These are phyloP conservation scores for Irpex lacteus DNA, from an alignment of 1,284 basidiomycete species.

Conservation along the genomic window DNA sequence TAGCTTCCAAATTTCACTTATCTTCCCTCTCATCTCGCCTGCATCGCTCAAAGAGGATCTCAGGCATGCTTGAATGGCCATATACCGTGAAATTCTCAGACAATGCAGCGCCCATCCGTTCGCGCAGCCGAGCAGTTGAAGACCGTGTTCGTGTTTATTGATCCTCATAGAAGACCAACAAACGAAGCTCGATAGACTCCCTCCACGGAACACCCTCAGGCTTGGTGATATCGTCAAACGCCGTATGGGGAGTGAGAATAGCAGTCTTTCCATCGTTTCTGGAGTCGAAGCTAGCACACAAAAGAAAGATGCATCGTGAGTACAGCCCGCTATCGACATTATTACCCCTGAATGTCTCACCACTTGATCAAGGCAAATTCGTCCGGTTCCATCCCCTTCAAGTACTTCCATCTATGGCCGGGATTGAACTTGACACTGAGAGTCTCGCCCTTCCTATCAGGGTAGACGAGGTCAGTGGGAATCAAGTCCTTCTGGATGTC, in stretches of 20 bases:
- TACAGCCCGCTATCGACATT: neutral
- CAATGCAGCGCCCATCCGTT: too few species aligned
- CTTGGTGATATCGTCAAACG: conserved; percentile 52
- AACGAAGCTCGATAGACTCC: conserved; percentile 59
- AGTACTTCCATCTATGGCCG: conserved; percentile 63
- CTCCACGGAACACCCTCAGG: conserved; percentile 47
- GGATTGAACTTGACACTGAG: conserved; percentile 50
- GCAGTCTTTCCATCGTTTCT: conserved; percentile 49
- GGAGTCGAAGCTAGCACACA: conserved; percentile 45
- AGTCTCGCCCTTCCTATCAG: conserved; percentile 57
- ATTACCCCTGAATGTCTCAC: conserved; percentile 33
- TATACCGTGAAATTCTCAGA: too few species aligned
- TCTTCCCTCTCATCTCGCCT: neutral
- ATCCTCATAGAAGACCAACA: conserved; percentile 59
- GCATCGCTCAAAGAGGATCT: too few species aligned
- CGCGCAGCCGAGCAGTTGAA: too few species aligned
- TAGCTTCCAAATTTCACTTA: neutral
- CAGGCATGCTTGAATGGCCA: too few species aligned
- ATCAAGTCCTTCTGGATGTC: conserved; percentile 44
- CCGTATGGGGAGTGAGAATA: conserved; percentile 58
- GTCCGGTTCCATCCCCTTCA: conserved; percentile 58
- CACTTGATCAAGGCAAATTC: conserved; percentile 69
- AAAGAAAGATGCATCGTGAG: neutral
- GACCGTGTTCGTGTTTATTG: neutral
- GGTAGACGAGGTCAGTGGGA: conserved; percentile 49